Evolutionary conservation across 768 basidiomycete species (phyloP).

Genomic region (Tricholoma matsutake): DNA sequence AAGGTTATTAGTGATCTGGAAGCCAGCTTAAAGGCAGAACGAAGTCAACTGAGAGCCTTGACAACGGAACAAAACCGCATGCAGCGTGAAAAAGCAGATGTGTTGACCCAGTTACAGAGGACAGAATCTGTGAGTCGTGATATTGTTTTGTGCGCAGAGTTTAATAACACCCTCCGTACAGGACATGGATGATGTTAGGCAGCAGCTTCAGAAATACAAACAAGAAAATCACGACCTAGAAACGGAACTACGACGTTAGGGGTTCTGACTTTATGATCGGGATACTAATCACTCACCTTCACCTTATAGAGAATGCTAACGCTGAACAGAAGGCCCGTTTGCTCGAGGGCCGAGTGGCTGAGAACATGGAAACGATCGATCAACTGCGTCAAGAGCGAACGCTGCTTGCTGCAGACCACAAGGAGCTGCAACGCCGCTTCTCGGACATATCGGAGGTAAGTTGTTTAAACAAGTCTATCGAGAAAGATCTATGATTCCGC

Average conservation of each 20-base stretch:
- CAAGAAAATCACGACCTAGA: conserved; percentile 74
- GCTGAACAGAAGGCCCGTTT: conserved; percentile 72
- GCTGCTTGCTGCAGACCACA: conserved; percentile 65
- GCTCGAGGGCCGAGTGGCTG: conserved; percentile 62
- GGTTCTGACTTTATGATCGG: background rate
- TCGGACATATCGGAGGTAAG: conserved; percentile 65
- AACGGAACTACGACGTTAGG: conserved; percentile 65
- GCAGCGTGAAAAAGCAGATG: conserved; percentile 62
- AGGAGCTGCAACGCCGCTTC: conserved; percentile 66
- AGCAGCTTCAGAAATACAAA: conserved; percentile 65
- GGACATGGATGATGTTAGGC: conserved; percentile 79
- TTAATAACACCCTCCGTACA: conserved; percentile 23
- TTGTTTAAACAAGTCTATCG: background rate
- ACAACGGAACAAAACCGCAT: conserved; percentile 60
- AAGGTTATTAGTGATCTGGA: conserved; percentile 67
- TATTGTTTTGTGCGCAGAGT: background rate
- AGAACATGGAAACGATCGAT: conserved; percentile 69
- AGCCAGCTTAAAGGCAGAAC: conserved; percentile 65
- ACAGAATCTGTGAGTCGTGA: conserved; percentile 59
- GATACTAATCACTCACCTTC: conserved; percentile 2
- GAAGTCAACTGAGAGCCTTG: conserved; percentile 59
- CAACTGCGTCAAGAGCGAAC: conserved; percentile 77
- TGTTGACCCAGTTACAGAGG: conserved; percentile 61
- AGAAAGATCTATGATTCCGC: background rate
- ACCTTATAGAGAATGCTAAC: conserved; percentile 50